A percentile compares a stretch with the other conserved stretches of the same genome.
Evolutionary conservation across 73 alveolate genomes (phyloP).

Genomic region (Paramecium sonneborni): DNA sequence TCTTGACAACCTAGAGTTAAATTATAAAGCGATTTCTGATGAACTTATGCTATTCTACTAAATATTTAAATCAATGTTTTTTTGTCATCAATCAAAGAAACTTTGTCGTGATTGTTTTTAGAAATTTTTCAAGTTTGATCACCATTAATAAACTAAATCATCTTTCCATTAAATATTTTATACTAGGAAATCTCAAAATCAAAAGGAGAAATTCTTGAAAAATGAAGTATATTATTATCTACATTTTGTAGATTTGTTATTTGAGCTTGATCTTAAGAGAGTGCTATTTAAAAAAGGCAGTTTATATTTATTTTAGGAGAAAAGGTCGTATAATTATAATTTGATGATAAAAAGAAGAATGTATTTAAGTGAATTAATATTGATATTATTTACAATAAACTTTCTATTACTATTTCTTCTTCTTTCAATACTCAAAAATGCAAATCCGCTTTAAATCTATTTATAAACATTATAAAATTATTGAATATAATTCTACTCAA

Average conservation of each 20-base stretch:
- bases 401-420: too few species aligned
- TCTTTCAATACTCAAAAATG: too few species aligned
- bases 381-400: too few species aligned
- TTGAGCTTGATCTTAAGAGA: neutral
- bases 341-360: neutral
- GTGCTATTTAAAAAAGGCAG: neutral
- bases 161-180: neutral
- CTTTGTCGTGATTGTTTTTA: neutral
- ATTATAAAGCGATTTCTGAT: neutral
- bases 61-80: neutral
- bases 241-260: neutral
- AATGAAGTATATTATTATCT: neutral
- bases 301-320: neutral
- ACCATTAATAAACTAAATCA: too few species aligned
- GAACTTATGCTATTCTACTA: neutral
- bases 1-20: neutral
- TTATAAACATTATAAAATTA: neutral
- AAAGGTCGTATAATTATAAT: neutral
- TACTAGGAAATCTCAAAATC: neutral
- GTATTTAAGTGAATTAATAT: neutral
- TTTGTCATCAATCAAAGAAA: neutral
- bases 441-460: neutral
- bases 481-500: neutral
- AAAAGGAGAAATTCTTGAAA: neutral
- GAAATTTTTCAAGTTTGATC: too few species aligned